Percentiles rank a stretch among this genome's conserved stretches.
These are phyloP conservation scores for Ophiorrhiza pumila DNA, from an alignment of 257 asterid species.

Conservation along the genomic window DNA sequence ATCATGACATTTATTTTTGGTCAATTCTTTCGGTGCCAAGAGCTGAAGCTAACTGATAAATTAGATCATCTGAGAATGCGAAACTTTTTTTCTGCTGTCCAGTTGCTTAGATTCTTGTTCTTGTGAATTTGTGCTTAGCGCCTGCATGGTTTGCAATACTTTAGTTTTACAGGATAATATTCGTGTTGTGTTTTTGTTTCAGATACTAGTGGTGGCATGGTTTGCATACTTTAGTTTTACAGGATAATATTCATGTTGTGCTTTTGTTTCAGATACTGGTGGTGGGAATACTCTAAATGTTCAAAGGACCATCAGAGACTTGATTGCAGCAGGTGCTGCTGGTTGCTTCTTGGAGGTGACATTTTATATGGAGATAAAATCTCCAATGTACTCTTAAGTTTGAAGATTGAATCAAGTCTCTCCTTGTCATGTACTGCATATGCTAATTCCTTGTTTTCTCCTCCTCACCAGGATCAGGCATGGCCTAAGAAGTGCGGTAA, in stretches of 20 bases:
- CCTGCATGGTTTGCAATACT: no score
- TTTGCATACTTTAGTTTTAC: not conserved
- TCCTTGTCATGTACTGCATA: not conserved
- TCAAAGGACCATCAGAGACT: constrained; percentile 26
- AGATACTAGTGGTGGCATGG: no score
- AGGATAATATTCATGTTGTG: not conserved
- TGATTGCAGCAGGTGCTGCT: constrained; percentile 26
- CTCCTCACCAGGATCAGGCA: constrained; percentile 22
- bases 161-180: no score
- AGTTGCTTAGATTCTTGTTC: not conserved
- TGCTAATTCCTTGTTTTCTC: not conserved
- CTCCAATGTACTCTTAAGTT: not conserved
- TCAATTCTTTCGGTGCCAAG: not conserved
- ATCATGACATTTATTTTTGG: not conserved
- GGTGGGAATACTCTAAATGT: constrained; percentile 27
- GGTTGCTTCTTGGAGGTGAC: constrained; percentile 26
- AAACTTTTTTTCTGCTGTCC: not conserved
- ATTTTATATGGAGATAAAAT: not conserved
- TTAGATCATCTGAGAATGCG: not conserved
- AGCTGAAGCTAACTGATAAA: not conserved
- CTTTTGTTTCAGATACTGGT: constrained; percentile 17
- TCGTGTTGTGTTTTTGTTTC: no score
- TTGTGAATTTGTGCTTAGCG: not conserved
- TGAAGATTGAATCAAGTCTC: no score
- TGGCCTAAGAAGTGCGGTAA: constrained; percentile 29